phyloP scores from a whole-genome alignment of 768 basidiomycete species.

The Cystobasidium onofrii region DNA sequence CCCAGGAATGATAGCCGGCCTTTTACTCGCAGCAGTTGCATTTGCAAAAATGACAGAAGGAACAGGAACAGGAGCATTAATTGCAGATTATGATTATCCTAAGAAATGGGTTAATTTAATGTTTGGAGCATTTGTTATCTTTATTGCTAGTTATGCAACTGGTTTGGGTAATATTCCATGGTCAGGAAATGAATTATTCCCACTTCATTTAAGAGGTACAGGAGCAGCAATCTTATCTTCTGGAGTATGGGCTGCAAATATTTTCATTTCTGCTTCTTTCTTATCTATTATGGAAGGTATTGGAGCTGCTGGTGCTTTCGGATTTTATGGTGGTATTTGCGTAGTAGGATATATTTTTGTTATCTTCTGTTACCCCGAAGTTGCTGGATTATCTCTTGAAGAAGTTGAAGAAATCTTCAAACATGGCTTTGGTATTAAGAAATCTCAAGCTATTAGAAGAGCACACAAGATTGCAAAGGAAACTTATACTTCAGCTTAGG shows the following conservation, averaged over 20 bases:
- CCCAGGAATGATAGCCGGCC: conserved; percentile 63
- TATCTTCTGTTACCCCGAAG: conserved; percentile 68
- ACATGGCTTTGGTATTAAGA: conserved; percentile 37
- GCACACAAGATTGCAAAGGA: conserved; percentile 29
- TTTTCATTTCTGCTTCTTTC: conserved; percentile 70
- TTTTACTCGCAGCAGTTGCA: conserved; percentile 49
- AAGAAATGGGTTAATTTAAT: conserved; percentile 61
- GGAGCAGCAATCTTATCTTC: background rate
- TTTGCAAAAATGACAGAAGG: conserved; percentile 52
- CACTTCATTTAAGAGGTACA: conserved; percentile 45
- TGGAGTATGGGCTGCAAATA: conserved; percentile 47
- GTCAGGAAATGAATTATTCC: conserved; percentile 78
- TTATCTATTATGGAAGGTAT: conserved; percentile 61
- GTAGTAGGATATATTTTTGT: conserved; percentile 56
- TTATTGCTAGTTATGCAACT: conserved; percentile 66
- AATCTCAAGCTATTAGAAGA: conserved; percentile 34
- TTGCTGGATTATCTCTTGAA: conserved; percentile 53
- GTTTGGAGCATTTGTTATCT: conserved; percentile 67
- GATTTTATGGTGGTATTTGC: conserved; percentile 36
- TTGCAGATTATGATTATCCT: conserved; percentile 56
- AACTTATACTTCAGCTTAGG: background rate
- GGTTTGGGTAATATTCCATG: conserved; percentile 52
- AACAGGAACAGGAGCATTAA: conserved; percentile 55
- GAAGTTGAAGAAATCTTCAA: conserved; percentile 43
- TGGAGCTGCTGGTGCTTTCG: conserved; percentile 39